These are phyloP conservation scores for Metarhizium guizhouense DNA, from an alignment of 2,329 filamentous ascomycete genomes.

Conservation along the genomic window DNA sequence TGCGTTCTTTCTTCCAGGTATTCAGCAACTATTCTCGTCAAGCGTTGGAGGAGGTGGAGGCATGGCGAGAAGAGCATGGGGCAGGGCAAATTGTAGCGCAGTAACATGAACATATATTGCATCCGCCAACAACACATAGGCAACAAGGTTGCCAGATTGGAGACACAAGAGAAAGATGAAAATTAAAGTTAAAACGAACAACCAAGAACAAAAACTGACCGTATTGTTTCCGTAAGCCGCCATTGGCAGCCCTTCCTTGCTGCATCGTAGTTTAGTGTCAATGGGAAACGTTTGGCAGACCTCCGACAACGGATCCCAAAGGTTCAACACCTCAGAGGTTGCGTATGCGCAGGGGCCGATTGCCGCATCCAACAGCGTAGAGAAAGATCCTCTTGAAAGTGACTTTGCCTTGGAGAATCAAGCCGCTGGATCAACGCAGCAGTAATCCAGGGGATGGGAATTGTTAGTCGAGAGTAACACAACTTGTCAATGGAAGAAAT, in stretches of 20 bases:
- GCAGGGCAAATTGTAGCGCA: neutral
- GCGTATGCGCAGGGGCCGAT: neutral
- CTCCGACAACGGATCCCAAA: neutral
- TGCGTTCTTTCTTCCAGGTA: conserved; percentile 55
- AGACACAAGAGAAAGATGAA: neutral
- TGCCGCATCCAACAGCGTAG: neutral
- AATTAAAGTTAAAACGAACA: neutral
- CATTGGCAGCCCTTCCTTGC: conserved; percentile 12
- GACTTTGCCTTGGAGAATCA: neutral
- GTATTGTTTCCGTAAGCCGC: conserved; percentile 15
- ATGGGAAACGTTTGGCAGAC: neutral
- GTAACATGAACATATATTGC: neutral
- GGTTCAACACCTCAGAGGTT: neutral
- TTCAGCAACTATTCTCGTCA: conserved; percentile 45
- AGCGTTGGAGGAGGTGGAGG: conserved; percentile 6
- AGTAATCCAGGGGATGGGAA: neutral
- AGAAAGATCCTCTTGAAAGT: neutral
- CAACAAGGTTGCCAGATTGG: neutral
- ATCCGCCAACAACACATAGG: neutral
- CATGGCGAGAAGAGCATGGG: neutral
- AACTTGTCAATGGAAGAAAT: neutral
- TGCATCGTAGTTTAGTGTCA: conserved; percentile 11
- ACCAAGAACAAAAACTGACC: conserved; percentile 16
- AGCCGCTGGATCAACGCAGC: neutral
- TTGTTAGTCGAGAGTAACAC: neutral